Evolutionary conservation across 1,139 yeast species (phyloP).

Genomic region (Pichia sp.): DNA sequence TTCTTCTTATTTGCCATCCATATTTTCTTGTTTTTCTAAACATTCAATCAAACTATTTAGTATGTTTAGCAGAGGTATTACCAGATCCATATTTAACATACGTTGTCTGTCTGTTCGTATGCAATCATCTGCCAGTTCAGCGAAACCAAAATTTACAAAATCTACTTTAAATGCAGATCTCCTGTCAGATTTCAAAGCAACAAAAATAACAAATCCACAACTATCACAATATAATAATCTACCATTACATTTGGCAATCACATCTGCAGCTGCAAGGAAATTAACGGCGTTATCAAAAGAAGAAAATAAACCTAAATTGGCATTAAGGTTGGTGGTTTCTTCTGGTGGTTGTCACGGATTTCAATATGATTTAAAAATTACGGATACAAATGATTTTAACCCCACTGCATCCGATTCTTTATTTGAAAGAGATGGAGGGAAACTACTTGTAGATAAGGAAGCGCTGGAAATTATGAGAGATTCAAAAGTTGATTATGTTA

Average conservation of each 20-base stretch:
- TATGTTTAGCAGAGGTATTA: neutral
- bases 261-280: conserved; percentile 28
- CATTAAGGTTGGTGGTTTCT: conserved; percentile 74
- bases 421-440: conserved; percentile 64
- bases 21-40: neutral
- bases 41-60: neutral
- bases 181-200: conserved; percentile 23
- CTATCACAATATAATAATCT: conserved; percentile 28
- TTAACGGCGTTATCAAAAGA: conserved; percentile 48
- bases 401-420: conserved; percentile 37
- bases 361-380: conserved; percentile 72
- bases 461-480: conserved; percentile 80
- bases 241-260: conserved; percentile 28
- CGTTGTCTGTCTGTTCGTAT: neutral
- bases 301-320: conserved; percentile 57
- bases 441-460: conserved; percentile 70
- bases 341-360: conserved; percentile 99
- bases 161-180: conserved; percentile 4
- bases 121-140: neutral
- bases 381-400: conserved; percentile 41
- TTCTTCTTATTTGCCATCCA: neutral
- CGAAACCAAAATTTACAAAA: conserved; percentile 8
- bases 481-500: conserved; percentile 81
- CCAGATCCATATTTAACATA: neutral
- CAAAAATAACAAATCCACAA: conserved; percentile 28